phyloP scores from a whole-genome alignment of 1,139 yeast species.

The Candida freyschussii region DNA sequence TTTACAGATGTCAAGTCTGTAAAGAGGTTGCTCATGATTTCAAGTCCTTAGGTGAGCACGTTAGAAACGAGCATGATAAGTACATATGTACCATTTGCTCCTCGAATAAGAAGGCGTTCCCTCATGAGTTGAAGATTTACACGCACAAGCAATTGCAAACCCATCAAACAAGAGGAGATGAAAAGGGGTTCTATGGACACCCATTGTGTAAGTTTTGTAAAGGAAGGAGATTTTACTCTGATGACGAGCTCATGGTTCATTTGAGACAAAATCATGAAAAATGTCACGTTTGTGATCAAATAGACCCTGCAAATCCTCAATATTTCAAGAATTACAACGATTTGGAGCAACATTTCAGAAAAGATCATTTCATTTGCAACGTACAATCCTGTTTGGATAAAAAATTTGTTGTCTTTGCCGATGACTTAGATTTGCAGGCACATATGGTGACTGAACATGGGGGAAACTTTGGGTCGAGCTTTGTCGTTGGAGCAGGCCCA shows the following conservation, averaged over 20 bases:
- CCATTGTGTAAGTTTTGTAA: conserved; percentile 84
- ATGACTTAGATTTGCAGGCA: conserved; percentile 80
- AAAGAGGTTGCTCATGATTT: conserved; percentile 39
- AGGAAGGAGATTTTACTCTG: conserved; percentile 74
- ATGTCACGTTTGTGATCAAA: conserved; percentile 84
- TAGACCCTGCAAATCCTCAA: conserved; percentile 60
- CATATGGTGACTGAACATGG: conserved; percentile 88
- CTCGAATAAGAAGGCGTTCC: conserved; percentile 69
- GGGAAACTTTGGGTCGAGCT: conserved; percentile 42
- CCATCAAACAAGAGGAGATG: conserved; percentile 68
- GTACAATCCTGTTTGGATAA: conserved; percentile 83
- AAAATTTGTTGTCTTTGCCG: conserved; percentile 86
- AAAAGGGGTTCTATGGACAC: conserved; percentile 79
- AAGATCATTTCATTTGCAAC: conserved; percentile 71
- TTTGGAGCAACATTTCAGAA: conserved; percentile 68
- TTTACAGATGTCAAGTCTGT: conserved; percentile 52
- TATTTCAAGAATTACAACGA: conserved; percentile 75
- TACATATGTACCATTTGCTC: conserved; percentile 73
- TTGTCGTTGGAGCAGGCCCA: conserved; percentile 37
- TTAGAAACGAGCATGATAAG: conserved; percentile 55
- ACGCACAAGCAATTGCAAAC: conserved; percentile 56
- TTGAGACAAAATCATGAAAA: conserved; percentile 81
- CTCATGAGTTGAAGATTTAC: conserved; percentile 62
- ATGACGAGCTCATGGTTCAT: conserved; percentile 80
- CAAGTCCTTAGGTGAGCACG: conserved; percentile 62